Evolutionary conservation across 2,329 filamentous ascomycete genomes (phyloP).

Genomic region (Bisporella sp.): DNA sequence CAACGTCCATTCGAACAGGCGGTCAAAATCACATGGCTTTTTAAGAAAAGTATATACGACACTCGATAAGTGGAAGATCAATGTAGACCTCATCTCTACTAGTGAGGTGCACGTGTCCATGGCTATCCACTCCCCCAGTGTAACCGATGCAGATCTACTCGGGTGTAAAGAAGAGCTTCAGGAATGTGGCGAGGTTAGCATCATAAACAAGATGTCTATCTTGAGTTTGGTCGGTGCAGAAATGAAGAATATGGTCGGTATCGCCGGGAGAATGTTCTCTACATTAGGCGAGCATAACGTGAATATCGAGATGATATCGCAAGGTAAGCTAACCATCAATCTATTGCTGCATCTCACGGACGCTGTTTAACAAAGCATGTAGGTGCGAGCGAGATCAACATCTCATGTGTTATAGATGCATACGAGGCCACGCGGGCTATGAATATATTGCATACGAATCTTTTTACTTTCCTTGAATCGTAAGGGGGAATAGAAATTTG

Average conservation of each 20-base stretch:
- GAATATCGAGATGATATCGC: slow-evolving; percentile 99
- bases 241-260: slow-evolving; percentile 96
- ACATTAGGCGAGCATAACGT: slow-evolving; percentile 88
- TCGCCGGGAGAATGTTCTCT: slow-evolving; percentile 90
- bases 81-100: slow-evolving; percentile 93
- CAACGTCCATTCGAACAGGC: slow-evolving; percentile 96
- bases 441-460: slow-evolving; percentile 92
- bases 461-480: slow-evolving; percentile 86
- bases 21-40: slow-evolving; percentile 92
- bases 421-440: slow-evolving; percentile 86
- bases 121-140: slow-evolving; percentile 79
- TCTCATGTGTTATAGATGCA: slow-evolving; percentile 93
- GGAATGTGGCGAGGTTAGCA: slow-evolving; percentile 82
- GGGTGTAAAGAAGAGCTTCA: slow-evolving; percentile 65
- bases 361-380: slow-evolving; percentile 2
- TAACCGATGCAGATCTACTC: slow-evolving; percentile 54
- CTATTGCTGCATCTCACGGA: neutral
- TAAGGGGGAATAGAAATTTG: slow-evolving; percentile 45
- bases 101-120: slow-evolving; percentile 97
- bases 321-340: slow-evolving; percentile 53
- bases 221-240: slow-evolving; percentile 89
- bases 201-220: slow-evolving; percentile 90
- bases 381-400: slow-evolving; percentile 99
- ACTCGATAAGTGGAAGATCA: slow-evolving; percentile 77
- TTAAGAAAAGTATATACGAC: slow-evolving; percentile 91